phyloP scores from a whole-genome alignment of 768 basidiomycete species.

The Neoboletus subvelutipes region DNA sequence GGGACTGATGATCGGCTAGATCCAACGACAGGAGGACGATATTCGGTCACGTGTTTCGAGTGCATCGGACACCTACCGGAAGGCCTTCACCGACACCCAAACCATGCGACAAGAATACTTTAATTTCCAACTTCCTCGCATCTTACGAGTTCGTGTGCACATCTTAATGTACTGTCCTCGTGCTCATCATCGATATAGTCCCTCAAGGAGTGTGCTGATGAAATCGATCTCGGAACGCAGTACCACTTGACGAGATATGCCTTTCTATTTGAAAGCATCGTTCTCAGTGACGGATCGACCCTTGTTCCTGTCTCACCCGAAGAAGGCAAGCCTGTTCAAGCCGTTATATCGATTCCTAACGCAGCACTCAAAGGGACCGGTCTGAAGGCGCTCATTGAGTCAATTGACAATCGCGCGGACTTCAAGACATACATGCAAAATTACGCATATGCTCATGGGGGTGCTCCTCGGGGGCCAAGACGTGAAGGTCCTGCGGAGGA shows the following conservation, averaged over 20 bases:
- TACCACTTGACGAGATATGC: constrained; percentile 95
- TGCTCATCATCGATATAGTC: constrained; percentile 46
- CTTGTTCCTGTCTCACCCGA: constrained; percentile 71
- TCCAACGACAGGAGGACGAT: constrained; percentile 94
- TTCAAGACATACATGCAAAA: constrained; percentile 98
- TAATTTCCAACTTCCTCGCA: constrained; percentile 93
- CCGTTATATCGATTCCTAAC: constrained; percentile 3
- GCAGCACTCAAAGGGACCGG: constrained; percentile 50
- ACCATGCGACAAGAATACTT: constrained; percentile 95
- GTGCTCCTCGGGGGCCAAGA: constrained; percentile 65
- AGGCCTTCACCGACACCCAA: constrained; percentile 88
- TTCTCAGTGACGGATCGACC: constrained; percentile 85
- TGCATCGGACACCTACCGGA: constrained; percentile 86
- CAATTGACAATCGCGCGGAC: constrained; percentile 91
- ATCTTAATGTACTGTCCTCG: background rate
- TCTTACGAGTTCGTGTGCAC: constrained; percentile 71
- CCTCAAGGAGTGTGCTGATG: constrained; percentile 93
- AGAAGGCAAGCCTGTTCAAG: constrained; percentile 49
- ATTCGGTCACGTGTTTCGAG: constrained; percentile 80
- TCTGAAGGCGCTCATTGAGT: constrained; percentile 82
- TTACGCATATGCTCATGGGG: constrained; percentile 86
- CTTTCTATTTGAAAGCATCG: constrained; percentile 88
- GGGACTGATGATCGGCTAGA: constrained; percentile 40
- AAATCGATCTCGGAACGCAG: constrained; percentile 96
- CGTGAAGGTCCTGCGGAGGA: constrained; percentile 90